Base-by-base conservation (phyloP, 2,329 filamentous ascomycete genomes). In the Colletotrichum cuscutae region DNA sequence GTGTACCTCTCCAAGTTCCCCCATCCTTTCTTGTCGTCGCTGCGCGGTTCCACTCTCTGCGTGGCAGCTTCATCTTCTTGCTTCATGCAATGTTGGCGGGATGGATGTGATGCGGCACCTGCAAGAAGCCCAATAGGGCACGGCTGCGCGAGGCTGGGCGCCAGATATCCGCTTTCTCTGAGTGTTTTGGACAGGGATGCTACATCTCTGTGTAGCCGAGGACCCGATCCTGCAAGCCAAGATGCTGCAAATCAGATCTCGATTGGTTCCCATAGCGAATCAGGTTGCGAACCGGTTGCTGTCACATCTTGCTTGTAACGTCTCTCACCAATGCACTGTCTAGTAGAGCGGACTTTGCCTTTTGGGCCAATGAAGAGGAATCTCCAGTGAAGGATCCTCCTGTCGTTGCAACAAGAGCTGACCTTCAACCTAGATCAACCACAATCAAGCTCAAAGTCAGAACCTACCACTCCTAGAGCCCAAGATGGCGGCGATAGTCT, bases 401-500 rank as follows among this genome's bases (percentile, higher is more conserved):
- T 11, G 5, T 9, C n/a, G 5, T 30, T 24, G 52, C 15, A 22
- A 22, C 52, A 9, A 5, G 52, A 30, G 28, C 71, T 73, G 42
- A 73, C 71, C 9, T 60, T 22, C 15, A 22, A 9, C 5, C n/a
- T 57, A 74, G 72, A 65, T 24, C 37, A 65, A 65, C 56, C 60
- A 28, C 56, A 49, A 37, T 15, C 46, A 12, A 53, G 2, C 15
- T 56, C 70, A 22, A 68, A 26, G 26, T 15, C 54, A 24, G 42
- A 60, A 19, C 54, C 53, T 49, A 9, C n/a, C 37, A 24, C 58
- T 24, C 15, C 56, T 6, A 61, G 46, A 9, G n/a, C 62, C 37
- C 62, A 60, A 13, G 52, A 75, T 75, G 74, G 58, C n/a, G 82
- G 84, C 63, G 81, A 82, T 24, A 81, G 84, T 1, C 76, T 90